Percentiles rank a stretch among this genome's conserved stretches.
phyloP scores from a whole-genome alignment of 257 asterid species.

The Sherardia arvensis region DNA sequence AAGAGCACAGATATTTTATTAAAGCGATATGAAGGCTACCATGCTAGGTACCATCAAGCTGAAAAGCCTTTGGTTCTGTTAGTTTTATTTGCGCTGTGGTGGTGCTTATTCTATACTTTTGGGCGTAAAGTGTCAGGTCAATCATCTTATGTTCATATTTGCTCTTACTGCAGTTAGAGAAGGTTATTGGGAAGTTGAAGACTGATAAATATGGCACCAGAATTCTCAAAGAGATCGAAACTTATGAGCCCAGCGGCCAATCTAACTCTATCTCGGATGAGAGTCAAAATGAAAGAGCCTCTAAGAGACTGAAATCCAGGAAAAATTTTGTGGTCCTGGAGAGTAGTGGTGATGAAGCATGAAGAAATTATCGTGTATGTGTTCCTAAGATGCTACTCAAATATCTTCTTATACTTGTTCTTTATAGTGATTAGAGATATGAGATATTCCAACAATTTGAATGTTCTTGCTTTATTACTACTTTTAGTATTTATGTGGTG shows the following conservation, averaged over 20 bases:
- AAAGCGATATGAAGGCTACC: too few relatives aligned
- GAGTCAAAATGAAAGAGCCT: slow-evolving; percentile 23
- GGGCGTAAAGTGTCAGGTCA: background rate
- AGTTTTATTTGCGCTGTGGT: background rate
- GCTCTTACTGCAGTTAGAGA: slow-evolving; percentile 62
- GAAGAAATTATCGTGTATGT: slow-evolving; percentile 6
- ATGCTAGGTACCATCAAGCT: too few relatives aligned
- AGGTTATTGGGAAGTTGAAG: slow-evolving; percentile 77
- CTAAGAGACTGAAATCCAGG: slow-evolving; percentile 43
- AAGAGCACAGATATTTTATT: too few relatives aligned
- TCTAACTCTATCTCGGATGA: slow-evolving; percentile 23
- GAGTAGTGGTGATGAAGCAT: slow-evolving; percentile 73
- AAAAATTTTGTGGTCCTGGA: slow-evolving; percentile 49
- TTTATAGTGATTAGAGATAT: too few relatives aligned
- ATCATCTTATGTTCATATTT: background rate
- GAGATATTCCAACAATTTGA: too few relatives aligned
- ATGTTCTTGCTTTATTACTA: too few relatives aligned
- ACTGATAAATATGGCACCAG: slow-evolving; percentile 58
- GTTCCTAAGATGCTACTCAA: background rate
- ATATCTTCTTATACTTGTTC: too few relatives aligned
- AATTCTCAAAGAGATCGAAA: slow-evolving; percentile 50
- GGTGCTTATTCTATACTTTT: background rate
- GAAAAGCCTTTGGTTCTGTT: background rate
- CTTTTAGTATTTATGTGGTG: too few relatives aligned
- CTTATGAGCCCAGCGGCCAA: slow-evolving; percentile 26